Evolutionary conservation across 768 basidiomycete species (phyloP).

Genomic region (Rhizopogon sp.): DNA sequence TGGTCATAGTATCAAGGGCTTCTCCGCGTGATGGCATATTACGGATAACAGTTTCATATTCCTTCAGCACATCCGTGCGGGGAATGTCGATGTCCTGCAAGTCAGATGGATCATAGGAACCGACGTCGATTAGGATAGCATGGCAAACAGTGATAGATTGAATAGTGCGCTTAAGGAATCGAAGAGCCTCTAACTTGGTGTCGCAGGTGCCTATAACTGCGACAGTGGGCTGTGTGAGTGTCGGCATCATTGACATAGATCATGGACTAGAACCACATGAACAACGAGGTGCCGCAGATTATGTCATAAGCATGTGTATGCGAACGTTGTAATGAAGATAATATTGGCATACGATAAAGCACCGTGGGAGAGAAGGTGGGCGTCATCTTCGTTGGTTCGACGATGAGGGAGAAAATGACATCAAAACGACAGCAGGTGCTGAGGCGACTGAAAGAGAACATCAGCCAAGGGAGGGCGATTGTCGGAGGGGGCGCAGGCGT

Average conservation of each 20-base stretch:
- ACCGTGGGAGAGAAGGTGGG: not conserved
- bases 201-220: constrained; percentile 25
- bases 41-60: not conserved
- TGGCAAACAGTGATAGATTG: constrained; percentile 8
- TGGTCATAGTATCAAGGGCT: constrained; percentile 14
- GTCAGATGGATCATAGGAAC: constrained; percentile 12
- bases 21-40: constrained; percentile 7
- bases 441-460: constrained; percentile 8
- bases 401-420: constrained; percentile 1
- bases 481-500: constrained; percentile 21
- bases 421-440: constrained; percentile 16
- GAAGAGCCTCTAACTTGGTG: constrained; percentile 20
- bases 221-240: constrained; percentile 8
- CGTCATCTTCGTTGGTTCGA: not conserved
- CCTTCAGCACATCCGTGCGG: constrained; percentile 14
- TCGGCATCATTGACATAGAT: not conserved
- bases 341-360: too few relatives aligned
- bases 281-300: constrained; percentile 2
- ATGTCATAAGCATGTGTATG: constrained; percentile 13
- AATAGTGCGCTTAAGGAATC: constrained; percentile 16
- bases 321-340: not conserved
- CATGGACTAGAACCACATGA: not conserved
- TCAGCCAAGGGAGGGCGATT: constrained; percentile 16
- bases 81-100: constrained; percentile 15
- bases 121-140: constrained; percentile 24